Percentiles rank a stretch among this genome's conserved stretches.
Evolutionary conservation across 768 basidiomycete genomes (phyloP).

Genomic region (Sutorius australiensis): DNA sequence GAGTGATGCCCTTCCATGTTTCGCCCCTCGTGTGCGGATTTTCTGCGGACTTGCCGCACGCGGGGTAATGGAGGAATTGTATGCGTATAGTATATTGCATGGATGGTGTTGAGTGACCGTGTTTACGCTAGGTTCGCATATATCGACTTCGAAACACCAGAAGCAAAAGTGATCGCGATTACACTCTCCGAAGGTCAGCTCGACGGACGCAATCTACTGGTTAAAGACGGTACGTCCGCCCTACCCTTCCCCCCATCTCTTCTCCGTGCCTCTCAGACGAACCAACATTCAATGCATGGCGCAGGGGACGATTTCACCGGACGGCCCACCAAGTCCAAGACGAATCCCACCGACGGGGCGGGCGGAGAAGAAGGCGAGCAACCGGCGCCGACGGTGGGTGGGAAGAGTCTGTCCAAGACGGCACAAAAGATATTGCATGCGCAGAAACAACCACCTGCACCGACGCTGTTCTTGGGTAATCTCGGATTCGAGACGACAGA

Average conservation of each 20-base stretch:
- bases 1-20: constrained; percentile 27
- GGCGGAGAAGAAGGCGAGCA: constrained; percentile 23
- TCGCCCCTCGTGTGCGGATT: no score
- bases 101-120: constrained; percentile 7
- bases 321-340: constrained; percentile 48
- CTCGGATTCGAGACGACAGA: constrained; percentile 89
- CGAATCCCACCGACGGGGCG: constrained; percentile 29
- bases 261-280: neutral
- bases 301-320: constrained; percentile 74
- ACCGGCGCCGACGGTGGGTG: constrained; percentile 19
- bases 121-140: constrained; percentile 76
- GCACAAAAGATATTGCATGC: constrained; percentile 71
- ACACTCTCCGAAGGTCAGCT: constrained; percentile 76
- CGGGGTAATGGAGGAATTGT: neutral
- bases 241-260: neutral
- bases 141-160: constrained; percentile 83
- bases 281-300: neutral
- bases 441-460: constrained; percentile 81
- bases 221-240: constrained; percentile 75
- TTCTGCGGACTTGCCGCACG: neutral
- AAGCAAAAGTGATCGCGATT: constrained; percentile 73
- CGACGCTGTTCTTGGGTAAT: constrained; percentile 91
- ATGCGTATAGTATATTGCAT: neutral
- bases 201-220: constrained; percentile 82
- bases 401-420: constrained; percentile 50